phyloP scores from a whole-genome alignment of 169 alveolate species.

The Theileria luwenshuni region DNA sequence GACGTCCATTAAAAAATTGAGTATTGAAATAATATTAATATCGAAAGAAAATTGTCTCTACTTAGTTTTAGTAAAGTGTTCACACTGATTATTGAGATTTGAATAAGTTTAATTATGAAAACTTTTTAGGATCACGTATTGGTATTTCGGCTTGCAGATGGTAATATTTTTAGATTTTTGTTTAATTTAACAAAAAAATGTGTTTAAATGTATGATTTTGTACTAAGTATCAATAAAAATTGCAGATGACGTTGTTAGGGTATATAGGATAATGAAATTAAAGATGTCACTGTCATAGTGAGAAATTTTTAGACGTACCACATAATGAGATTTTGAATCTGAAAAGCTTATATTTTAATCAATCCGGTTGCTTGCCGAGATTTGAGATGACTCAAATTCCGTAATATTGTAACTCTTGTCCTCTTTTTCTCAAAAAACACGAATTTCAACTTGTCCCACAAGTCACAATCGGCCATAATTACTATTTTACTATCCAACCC shows the following conservation, averaged over 20 bases:
- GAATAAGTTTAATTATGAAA: background rate
- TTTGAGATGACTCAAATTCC: no score
- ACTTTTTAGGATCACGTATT: background rate
- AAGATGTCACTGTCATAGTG: conserved; percentile 9
- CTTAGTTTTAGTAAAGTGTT: no score
- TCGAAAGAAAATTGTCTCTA: no score
- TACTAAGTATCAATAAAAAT: background rate
- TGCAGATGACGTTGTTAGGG: background rate
- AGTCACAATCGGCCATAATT: background rate
- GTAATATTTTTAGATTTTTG: background rate
- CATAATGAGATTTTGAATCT: background rate
- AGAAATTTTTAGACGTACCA: conserved; percentile 21
- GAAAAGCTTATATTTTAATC: no score
- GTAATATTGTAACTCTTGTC: no score
- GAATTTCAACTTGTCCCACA: background rate
- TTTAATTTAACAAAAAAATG: background rate
- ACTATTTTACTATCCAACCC: background rate
- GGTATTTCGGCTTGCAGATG: background rate
- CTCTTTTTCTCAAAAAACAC: background rate
- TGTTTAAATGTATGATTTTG: background rate
- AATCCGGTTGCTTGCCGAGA: no score
- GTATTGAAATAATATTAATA: no score
- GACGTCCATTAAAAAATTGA: no score
- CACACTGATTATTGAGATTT: background rate
- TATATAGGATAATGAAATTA: conserved; percentile 4